Evolutionary conservation across 2,329 filamentous ascomycete species (phyloP).

Genomic region (Ophiosphaerella herpotricha): DNA sequence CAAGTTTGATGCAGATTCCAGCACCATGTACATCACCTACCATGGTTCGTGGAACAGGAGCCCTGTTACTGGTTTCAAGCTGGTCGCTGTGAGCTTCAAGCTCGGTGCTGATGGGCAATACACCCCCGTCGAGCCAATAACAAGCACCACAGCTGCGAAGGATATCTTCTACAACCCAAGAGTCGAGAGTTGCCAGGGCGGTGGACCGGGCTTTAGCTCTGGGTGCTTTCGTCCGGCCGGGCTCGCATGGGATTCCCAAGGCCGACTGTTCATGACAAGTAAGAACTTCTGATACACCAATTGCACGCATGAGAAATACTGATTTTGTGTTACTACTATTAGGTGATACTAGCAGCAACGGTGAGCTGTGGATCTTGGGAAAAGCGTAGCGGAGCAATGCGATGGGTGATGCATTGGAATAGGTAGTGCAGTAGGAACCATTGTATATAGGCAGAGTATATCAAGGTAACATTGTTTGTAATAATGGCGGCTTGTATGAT

Average conservation of each 20-base stretch:
- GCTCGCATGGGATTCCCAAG: constrained; percentile 53
- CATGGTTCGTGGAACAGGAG: constrained; percentile 70
- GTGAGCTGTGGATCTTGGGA: constrained; percentile 39
- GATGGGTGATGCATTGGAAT: not conserved
- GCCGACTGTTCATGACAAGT: constrained; percentile 62
- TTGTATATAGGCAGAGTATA: no score
- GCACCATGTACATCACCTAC: constrained; percentile 67
- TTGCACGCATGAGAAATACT: constrained; percentile 31
- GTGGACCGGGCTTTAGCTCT: constrained; percentile 33
- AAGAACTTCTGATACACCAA: not conserved
- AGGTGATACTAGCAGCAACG: constrained; percentile 26
- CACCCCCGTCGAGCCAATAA: constrained; percentile 49
- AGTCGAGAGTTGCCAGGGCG: constrained; percentile 56
- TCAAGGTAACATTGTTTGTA: no score
- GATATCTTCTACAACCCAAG: constrained; percentile 63
- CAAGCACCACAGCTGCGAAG: constrained; percentile 55
- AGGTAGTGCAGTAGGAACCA: not conserved
- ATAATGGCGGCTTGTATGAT: no score
- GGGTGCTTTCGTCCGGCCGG: constrained; percentile 67
- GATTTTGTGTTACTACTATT: constrained; percentile 46
- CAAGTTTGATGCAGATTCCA: constrained; percentile 63
- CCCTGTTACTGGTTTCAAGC: constrained; percentile 55
- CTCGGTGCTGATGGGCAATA: constrained; percentile 42
- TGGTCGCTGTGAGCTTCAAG: constrained; percentile 52
- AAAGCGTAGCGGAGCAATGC: constrained; percentile 20